A percentile compares a stretch with the other conserved stretches of the same genome.
phyloP scores from a whole-genome alignment of 2,329 filamentous ascomycete species.

The Zymoseptoria crescenta region DNA sequence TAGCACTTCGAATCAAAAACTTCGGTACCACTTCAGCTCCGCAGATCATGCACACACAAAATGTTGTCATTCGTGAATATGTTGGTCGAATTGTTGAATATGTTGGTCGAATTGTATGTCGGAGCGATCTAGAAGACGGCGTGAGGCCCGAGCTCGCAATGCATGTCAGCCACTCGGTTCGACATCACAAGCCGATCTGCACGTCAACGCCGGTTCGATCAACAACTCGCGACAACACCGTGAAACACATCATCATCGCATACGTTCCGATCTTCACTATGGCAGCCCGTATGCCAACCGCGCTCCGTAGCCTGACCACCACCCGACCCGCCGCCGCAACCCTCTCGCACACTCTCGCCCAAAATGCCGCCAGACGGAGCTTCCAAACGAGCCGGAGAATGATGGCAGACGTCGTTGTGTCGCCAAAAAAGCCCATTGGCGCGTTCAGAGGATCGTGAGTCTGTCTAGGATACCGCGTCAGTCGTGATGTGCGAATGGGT shows the following conservation, averaged over 20 bases:
- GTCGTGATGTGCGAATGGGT: background rate
- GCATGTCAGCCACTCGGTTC: background rate
- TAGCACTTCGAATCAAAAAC: too few species aligned
- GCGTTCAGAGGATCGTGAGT: slow-evolving; percentile 66
- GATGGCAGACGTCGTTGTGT: slow-evolving; percentile 28
- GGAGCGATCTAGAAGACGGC: background rate
- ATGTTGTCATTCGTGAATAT: too few species aligned
- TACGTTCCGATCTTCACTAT: background rate
- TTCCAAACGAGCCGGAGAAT: slow-evolving; percentile 33
- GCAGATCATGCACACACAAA: too few species aligned
- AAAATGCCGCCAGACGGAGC: slow-evolving; percentile 13
- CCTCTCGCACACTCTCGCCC: slow-evolving; percentile 6
- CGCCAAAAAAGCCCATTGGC: slow-evolving; percentile 58
- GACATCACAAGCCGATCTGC: background rate
- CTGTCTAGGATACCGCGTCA: background rate
- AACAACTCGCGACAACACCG: slow-evolving; percentile 10
- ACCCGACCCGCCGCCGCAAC: background rate
- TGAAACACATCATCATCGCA: background rate
- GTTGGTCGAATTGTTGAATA: too few species aligned
- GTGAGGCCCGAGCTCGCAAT: background rate
- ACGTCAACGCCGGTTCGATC: slow-evolving; percentile 8
- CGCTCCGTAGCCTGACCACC: background rate
- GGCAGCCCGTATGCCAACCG: background rate
- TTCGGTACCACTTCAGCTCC: too few species aligned
- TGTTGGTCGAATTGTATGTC: too few species aligned